Conservation (phyloP, 495 filamentous ascomycete genomes). For the Tuber aestivum region DNA sequence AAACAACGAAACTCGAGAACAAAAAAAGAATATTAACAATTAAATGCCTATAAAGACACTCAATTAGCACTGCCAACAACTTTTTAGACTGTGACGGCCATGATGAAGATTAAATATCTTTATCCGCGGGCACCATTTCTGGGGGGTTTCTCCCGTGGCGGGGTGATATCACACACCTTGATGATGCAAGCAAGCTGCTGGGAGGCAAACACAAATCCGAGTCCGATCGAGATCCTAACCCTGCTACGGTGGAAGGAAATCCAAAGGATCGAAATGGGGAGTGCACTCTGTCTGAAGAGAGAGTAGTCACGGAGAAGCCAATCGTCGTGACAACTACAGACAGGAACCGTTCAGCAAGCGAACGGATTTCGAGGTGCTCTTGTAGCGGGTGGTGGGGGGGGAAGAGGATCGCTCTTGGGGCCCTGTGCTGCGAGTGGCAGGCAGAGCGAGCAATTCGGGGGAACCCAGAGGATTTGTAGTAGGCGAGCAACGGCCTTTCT, state of each 20-base stretch:
- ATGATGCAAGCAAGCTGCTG: slow-evolving; percentile 36
- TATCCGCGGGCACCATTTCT: not conserved
- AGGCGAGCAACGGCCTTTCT: slow-evolving; percentile 35
- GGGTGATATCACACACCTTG: slow-evolving; percentile 27
- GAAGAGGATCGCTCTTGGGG: slow-evolving; percentile 26
- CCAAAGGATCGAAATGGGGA: slow-evolving; percentile 40
- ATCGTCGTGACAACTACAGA: slow-evolving; percentile 34
- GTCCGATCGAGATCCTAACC: slow-evolving; percentile 38
- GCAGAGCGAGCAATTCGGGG: slow-evolving; percentile 37
- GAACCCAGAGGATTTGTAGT: slow-evolving; percentile 39
- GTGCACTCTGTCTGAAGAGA: slow-evolving; percentile 38
- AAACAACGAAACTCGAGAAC: slow-evolving; percentile 33
- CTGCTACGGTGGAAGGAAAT: slow-evolving; percentile 35
- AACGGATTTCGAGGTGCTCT: slow-evolving; percentile 22
- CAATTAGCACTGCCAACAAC: slow-evolving; percentile 17
- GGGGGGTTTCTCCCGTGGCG: not conserved
- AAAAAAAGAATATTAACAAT: slow-evolving; percentile 37
- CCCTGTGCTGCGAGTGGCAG: slow-evolving; percentile 34
- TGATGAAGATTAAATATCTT: slow-evolving; percentile 4
- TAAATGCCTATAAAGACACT: slow-evolving; percentile 31
- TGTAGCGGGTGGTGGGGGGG: slow-evolving; percentile 16
- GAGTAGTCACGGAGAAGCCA: slow-evolving; percentile 40
- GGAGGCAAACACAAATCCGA: slow-evolving; percentile 38
- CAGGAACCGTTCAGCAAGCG: slow-evolving; percentile 27
- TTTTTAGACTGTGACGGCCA: not conserved